These are phyloP conservation scores for Gossypium ekmanianum DNA, from an alignment of 345 rosid genomes.

Conservation along the genomic window DNA sequence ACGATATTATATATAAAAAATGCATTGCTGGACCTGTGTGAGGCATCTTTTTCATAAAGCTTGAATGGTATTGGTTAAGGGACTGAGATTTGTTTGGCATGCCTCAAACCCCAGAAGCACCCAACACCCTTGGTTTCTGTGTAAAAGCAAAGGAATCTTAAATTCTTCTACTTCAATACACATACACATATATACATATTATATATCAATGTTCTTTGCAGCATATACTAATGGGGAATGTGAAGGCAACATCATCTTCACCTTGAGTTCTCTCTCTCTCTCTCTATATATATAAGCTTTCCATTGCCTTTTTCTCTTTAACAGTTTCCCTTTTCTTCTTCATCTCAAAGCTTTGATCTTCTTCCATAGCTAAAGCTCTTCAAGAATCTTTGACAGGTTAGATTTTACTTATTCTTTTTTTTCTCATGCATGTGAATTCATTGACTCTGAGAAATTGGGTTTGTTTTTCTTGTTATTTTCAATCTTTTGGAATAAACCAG, in stretches of 20 bases:
- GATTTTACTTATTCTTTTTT: slow-evolving; percentile 18
- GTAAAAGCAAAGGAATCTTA: slow-evolving; percentile 27
- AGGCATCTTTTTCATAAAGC: slow-evolving; percentile 54
- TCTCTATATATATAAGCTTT: too few species aligned
- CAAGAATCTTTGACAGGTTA: slow-evolving; percentile 27
- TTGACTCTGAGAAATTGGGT: neutral
- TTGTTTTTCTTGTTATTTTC: too few species aligned
- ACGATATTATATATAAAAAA: neutral
- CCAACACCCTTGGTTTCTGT: slow-evolving; percentile 44
- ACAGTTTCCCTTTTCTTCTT: neutral
- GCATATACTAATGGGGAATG: slow-evolving; percentile 49
- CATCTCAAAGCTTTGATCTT: neutral
- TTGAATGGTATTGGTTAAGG: slow-evolving; percentile 53
- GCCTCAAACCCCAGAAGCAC: slow-evolving; percentile 52
- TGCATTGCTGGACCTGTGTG: slow-evolving; percentile 59
- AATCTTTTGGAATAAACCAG: neutral
- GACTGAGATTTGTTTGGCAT: slow-evolving; percentile 69
- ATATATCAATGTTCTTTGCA: slow-evolving; percentile 27
- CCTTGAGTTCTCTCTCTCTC: too few species aligned
- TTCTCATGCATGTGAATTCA: slow-evolving; percentile 18
- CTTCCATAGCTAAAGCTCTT: neutral
- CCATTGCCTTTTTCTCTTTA: slow-evolving; percentile 5
- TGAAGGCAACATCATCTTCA: slow-evolving; percentile 31
- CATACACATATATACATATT: neutral
- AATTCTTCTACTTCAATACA: slow-evolving; percentile 18